Percentiles rank a stretch among this genome's conserved stretches.
These are phyloP conservation scores for Conoideocrella luteorostrata DNA, from an alignment of 2,329 filamentous ascomycete genomes.

Conservation along the genomic window DNA sequence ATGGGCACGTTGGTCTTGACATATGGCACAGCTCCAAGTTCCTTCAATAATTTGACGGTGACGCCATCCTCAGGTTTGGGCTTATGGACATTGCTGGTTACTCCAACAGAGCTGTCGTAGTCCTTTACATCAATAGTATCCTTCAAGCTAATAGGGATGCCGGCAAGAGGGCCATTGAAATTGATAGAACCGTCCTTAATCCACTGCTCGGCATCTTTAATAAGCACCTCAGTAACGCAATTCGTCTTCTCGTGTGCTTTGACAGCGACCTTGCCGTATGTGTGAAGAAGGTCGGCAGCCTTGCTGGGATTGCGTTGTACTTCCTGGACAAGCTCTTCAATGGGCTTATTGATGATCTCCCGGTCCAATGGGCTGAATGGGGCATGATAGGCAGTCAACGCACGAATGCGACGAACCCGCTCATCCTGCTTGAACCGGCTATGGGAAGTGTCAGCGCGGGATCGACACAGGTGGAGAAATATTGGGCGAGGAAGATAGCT, in stretches of 20 bases:
- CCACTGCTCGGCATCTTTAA: constrained; percentile 74
- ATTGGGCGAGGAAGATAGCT: background rate
- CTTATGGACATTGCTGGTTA: constrained; percentile 65
- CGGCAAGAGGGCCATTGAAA: constrained; percentile 73
- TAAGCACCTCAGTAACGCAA: constrained; percentile 80
- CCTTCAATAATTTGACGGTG: constrained; percentile 71
- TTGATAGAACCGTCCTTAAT: constrained; percentile 52
- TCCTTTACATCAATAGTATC: constrained; percentile 73
- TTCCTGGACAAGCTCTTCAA: constrained; percentile 69
- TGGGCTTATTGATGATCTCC: constrained; percentile 63
- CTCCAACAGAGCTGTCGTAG: constrained; percentile 78
- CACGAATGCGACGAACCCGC: constrained; percentile 61
- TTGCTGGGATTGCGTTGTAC: constrained; percentile 63
- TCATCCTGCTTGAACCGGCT: constrained; percentile 77
- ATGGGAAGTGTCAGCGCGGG: constrained; percentile 20
- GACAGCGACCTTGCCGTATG: constrained; percentile 81
- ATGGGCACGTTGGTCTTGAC: constrained; percentile 89
- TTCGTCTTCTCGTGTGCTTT: constrained; percentile 83
- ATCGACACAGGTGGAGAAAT: background rate
- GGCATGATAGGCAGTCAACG: constrained; percentile 59
- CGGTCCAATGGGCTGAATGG: constrained; percentile 60
- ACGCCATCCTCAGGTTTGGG: constrained; percentile 61
- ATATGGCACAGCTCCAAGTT: constrained; percentile 83
- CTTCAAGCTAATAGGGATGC: constrained; percentile 81
- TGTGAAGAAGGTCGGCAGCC: constrained; percentile 68